phyloP scores from a whole-genome alignment of 441 rosid species.

The Macaranga tanarius region DNA sequence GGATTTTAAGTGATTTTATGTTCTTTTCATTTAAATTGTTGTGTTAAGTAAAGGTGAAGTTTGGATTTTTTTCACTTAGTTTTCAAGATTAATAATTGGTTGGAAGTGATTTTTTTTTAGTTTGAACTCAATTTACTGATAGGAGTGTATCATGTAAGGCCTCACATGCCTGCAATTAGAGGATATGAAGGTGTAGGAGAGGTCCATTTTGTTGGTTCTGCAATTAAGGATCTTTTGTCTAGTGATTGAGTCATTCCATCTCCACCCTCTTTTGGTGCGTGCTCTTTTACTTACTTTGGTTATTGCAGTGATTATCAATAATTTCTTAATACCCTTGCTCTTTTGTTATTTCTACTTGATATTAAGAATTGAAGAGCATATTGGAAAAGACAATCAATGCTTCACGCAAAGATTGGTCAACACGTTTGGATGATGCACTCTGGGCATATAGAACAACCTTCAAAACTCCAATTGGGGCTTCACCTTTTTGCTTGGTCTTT shows the following conservation, averaged over 20 bases:
- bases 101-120: background rate
- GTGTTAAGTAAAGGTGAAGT: conserved; percentile 42
- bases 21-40: conserved; percentile 10
- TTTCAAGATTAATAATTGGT: background rate
- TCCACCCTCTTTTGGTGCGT: conserved; percentile 76
- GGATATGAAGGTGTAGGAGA: conserved; percentile 94
- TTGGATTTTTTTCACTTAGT: background rate
- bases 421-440: no score
- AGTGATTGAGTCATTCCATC: conserved; percentile 93
- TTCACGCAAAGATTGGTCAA: no score
- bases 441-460: no score
- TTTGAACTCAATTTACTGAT: conserved; percentile 13
- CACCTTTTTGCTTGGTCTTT: no score
- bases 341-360: no score
- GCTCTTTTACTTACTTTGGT: background rate
- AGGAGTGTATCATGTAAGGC: conserved; percentile 94
- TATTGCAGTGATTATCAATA: no score
- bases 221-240: conserved; percentile 53
- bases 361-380: no score
- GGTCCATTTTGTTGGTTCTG: conserved; percentile 71
- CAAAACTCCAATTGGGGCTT: no score
- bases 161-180: conserved; percentile 82
- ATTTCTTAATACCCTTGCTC: no score
- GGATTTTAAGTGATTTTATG: background rate
- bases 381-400: no score